A percentile compares a stretch with the other conserved stretches of the same genome.
Conservation (phyloP, 208 protist species). For the Leishmania lainsoni region DNA sequence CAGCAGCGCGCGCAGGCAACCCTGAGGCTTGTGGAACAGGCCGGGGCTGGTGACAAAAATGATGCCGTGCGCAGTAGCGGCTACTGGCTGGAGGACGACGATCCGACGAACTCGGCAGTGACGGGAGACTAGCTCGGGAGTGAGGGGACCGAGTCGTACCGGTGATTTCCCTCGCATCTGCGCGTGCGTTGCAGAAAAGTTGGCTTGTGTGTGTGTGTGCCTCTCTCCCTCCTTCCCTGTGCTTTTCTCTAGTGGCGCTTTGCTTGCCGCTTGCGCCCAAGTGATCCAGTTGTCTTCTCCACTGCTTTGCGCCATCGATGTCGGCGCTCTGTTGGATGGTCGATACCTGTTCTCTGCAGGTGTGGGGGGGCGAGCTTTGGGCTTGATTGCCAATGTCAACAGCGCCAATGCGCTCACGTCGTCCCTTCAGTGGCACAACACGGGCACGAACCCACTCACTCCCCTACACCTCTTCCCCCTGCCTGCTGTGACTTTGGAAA, state of each 20-base stretch:
- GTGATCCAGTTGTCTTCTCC: background rate
- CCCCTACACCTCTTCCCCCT: background rate
- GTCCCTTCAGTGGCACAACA: background rate
- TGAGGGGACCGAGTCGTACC: background rate
- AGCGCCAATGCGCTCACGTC: background rate
- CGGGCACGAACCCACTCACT: background rate
- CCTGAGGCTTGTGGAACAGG: conserved; percentile 27
- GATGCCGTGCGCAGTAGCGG: conserved; percentile 23
- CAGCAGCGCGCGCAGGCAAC: conserved; percentile 32
- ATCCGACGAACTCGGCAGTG: conserved; percentile 21
- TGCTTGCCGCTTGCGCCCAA: background rate
- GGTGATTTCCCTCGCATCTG: background rate
- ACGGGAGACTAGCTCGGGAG: conserved; percentile 3
- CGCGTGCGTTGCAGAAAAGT: background rate
- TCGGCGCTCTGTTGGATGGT: background rate
- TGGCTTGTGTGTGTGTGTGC: background rate
- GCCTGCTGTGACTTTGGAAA: background rate
- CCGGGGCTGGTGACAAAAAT: background rate
- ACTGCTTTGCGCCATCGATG: background rate
- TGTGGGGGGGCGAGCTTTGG: background rate
- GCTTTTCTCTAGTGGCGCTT: background rate
- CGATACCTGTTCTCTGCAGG: background rate
- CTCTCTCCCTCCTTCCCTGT: background rate
- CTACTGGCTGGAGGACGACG: conserved; percentile 25
- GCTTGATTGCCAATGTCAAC: background rate